Conservation (phyloP, 495 filamentous ascomycete species). For the Penicillium taxi region DNA sequence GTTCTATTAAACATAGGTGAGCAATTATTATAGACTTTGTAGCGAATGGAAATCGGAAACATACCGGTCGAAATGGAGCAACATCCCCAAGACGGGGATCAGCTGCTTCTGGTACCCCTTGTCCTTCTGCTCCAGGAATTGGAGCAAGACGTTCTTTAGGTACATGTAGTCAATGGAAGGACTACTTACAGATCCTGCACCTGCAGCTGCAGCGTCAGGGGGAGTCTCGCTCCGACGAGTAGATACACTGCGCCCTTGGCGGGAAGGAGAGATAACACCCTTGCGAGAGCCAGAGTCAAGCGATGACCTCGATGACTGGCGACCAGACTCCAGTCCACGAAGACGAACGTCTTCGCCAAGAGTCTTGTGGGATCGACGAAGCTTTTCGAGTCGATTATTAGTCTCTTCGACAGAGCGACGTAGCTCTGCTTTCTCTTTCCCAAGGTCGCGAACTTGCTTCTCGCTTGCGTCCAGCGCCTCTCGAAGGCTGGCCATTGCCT, state of each 20-base stretch:
- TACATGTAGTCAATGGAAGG: constrained; percentile 68
- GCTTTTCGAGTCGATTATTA: constrained; percentile 65
- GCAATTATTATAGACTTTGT: background rate
- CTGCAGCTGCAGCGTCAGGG: constrained; percentile 20
- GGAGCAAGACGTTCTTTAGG: constrained; percentile 87
- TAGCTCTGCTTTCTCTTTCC: constrained; percentile 72
- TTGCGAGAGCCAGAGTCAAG: constrained; percentile 53
- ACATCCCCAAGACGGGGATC: constrained; percentile 82
- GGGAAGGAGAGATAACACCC: constrained; percentile 31
- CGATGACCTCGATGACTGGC: constrained; percentile 54
- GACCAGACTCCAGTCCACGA: constrained; percentile 34
- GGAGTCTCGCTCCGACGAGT: constrained; percentile 34
- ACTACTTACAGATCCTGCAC: too few relatives aligned
- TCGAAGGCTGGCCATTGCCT: constrained; percentile 70
- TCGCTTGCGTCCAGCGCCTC: constrained; percentile 81
- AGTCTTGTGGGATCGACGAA: constrained; percentile 62
- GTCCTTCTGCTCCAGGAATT: constrained; percentile 92
- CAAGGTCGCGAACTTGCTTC: constrained; percentile 67
- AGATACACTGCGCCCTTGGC: constrained; percentile 32
- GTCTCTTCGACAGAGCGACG: constrained; percentile 69
- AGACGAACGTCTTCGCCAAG: constrained; percentile 36
- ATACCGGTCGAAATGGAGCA: constrained; percentile 86
- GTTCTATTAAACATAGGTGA: constrained; percentile 40
- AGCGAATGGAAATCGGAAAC: constrained; percentile 14
- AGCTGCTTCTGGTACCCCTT: constrained; percentile 84